A percentile compares a stretch with the other conserved stretches of the same genome.
Conservation (phyloP, 306 rosid genomes). For the Leucaena leucocephala region DNA sequence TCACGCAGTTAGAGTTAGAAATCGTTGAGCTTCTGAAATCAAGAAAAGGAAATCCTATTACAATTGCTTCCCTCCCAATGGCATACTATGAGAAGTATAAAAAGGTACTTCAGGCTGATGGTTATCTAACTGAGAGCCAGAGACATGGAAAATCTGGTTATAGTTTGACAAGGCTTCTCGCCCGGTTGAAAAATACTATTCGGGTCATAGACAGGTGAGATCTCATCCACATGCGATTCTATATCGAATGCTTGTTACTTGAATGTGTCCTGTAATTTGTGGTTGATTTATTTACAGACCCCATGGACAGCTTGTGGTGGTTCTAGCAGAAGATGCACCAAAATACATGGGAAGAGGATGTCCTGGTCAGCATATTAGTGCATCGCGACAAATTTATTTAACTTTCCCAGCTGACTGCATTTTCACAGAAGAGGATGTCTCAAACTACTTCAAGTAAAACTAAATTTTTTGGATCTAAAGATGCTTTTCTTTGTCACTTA, state of each 20-base stretch:
- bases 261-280: background rate
- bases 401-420: constrained; percentile 92
- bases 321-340: constrained; percentile 70
- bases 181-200: constrained; percentile 60
- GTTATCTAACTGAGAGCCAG: constrained; percentile 89
- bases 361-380: constrained; percentile 64
- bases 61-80: constrained; percentile 87
- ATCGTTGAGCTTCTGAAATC: constrained; percentile 64
- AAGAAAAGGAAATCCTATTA: constrained; percentile 69
- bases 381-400: constrained; percentile 75
- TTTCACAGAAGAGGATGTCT: constrained; percentile 81
- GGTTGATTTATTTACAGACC: constrained; percentile 59
- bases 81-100: constrained; percentile 75
- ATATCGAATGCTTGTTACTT: constrained; percentile 2
- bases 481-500: constrained; percentile 6
- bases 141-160: constrained; percentile 89
- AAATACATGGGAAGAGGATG: constrained; percentile 59
- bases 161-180: constrained; percentile 82
- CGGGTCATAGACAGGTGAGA: constrained; percentile 79
- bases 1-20: constrained; percentile 72
- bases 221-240: background rate
- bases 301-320: constrained; percentile 83
- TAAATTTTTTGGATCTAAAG: background rate
- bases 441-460: constrained; percentile 71
- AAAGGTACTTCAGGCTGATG: constrained; percentile 80